phyloP scores from a whole-genome alignment of 1,139 yeast species.

The Hyphopichia khmerensis region DNA sequence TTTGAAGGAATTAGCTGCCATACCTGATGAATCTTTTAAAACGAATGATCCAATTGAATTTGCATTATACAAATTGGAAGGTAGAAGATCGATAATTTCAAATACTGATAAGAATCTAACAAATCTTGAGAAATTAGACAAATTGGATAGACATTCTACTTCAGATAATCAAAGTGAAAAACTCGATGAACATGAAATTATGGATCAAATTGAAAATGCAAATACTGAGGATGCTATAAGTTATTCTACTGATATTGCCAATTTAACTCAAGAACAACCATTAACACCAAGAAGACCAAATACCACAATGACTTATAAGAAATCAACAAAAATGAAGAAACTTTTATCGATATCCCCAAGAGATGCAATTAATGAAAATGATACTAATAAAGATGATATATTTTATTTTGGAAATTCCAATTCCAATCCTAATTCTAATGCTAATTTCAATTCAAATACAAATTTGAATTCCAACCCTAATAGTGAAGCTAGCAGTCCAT shows the following conservation, averaged over 20 bases:
- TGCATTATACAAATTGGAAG: slow-evolving; percentile 77
- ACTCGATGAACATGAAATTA: slow-evolving; percentile 23
- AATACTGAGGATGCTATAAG: slow-evolving; percentile 36
- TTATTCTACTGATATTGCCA: slow-evolving; percentile 22
- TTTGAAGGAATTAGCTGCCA: slow-evolving; percentile 70
- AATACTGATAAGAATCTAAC: slow-evolving; percentile 20
- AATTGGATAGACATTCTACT: neutral
- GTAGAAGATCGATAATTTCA: slow-evolving; percentile 33
- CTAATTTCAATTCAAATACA: slow-evolving; percentile 1
- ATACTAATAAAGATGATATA: slow-evolving; percentile 5
- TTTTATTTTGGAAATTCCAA: slow-evolving; percentile 5
- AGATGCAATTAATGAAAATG: slow-evolving; percentile 4
- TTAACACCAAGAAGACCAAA: slow-evolving; percentile 21
- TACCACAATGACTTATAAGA: neutral
- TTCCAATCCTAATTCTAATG: neutral
- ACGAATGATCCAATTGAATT: slow-evolving; percentile 64
- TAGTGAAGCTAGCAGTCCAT: slow-evolving; percentile 13
- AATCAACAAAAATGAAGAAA: neutral
- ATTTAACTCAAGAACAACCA: slow-evolving; percentile 26
- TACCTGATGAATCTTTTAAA: slow-evolving; percentile 72
- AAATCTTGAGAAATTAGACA: neutral
- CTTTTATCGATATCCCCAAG: neutral
- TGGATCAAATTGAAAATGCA: slow-evolving; percentile 43
- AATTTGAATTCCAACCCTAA: neutral
- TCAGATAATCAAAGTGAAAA: neutral